Percentiles rank a stretch among this genome's conserved stretches.
Conservation (phyloP, 805 yeast genomes). For the Millerozyma miso region DNA sequence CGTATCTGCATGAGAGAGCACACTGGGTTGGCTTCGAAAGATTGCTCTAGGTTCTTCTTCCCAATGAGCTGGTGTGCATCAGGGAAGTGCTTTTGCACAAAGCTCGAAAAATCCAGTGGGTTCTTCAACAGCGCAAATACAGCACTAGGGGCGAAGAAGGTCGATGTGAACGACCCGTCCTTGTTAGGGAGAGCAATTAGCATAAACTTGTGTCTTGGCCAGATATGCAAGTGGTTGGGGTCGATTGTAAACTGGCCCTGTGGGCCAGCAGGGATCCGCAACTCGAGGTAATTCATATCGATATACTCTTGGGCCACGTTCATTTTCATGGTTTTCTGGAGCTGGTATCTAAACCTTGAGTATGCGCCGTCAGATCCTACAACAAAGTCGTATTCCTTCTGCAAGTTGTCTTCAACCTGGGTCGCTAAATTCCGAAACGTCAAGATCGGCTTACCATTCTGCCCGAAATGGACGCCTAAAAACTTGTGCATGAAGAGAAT, state of each 20-base stretch:
- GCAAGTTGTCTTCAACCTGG: constrained; percentile 14
- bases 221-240: constrained; percentile 80
- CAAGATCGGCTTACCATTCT: constrained; percentile 13
- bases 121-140: constrained; percentile 49
- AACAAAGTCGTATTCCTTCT: constrained; percentile 48
- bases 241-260: constrained; percentile 47
- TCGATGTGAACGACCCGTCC: constrained; percentile 85
- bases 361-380: constrained; percentile 87
- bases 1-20: constrained; percentile 75
- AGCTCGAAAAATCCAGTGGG: constrained; percentile 41
- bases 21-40: constrained; percentile 58
- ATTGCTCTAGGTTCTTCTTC: constrained; percentile 43
- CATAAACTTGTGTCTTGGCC: constrained; percentile 90
- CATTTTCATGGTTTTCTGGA: constrained; percentile 67
- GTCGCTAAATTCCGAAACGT: constrained; percentile 19
- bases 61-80: constrained; percentile 76
- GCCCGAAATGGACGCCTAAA: constrained; percentile 28
- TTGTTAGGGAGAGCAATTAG: constrained; percentile 81
- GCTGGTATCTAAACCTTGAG: constrained; percentile 64
- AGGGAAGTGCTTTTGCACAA: constrained; percentile 60
- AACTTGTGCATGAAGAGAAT: constrained; percentile 58
- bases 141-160: constrained; percentile 80
- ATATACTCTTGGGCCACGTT: constrained; percentile 72
- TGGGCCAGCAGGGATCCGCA: constrained; percentile 52
- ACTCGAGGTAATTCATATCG: constrained; percentile 79